phyloP scores from a whole-genome alignment of 179 eudicot genomes.

The Heliamphora pulchella region DNA sequence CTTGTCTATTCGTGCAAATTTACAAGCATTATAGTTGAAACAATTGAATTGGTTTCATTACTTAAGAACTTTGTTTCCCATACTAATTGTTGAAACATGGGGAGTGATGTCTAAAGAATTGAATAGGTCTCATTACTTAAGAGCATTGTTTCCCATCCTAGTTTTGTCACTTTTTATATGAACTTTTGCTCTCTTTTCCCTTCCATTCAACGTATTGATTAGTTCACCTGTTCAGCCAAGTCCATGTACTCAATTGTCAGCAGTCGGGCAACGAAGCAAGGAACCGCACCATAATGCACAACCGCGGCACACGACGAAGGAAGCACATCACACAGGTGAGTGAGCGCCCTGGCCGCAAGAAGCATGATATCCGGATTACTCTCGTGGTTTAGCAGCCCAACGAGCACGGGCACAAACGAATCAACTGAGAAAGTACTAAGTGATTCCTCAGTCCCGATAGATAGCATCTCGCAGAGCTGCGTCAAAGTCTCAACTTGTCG shows the following conservation, averaged over 20 bases:
- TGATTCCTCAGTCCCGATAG: slow-evolving; percentile 93
- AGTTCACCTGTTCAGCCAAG: slow-evolving; percentile 92
- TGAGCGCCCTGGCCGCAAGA: slow-evolving; percentile 85
- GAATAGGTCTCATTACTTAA: background rate
- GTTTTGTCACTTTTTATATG: too few species aligned
- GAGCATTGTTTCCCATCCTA: too few species aligned
- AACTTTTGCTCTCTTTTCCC: background rate
- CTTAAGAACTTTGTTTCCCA: too few species aligned
- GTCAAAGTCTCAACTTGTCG: slow-evolving; percentile 88
- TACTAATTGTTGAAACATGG: background rate
- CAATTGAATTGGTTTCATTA: too few species aligned
- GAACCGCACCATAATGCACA: slow-evolving; percentile 93
- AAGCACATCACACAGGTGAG: slow-evolving; percentile 88
- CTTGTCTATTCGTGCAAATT: too few species aligned
- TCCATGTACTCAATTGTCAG: slow-evolving; percentile 98
- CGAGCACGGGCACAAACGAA: slow-evolving; percentile 89
- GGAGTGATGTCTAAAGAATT: background rate
- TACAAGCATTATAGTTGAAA: too few species aligned
- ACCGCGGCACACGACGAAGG: slow-evolving; percentile 93
- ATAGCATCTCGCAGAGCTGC: slow-evolving; percentile 87
- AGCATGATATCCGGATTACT: slow-evolving; percentile 97
- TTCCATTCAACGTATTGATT: background rate
- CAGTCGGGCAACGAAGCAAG: slow-evolving; percentile 85
- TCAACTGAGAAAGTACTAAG: slow-evolving; percentile 84
- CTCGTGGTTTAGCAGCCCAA: slow-evolving; percentile 86